Percentiles rank a stretch among this genome's conserved stretches.
These are phyloP conservation scores for Artomyces pyxidatus DNA, from an alignment of 768 basidiomycete genomes.

Conservation along the genomic window DNA sequence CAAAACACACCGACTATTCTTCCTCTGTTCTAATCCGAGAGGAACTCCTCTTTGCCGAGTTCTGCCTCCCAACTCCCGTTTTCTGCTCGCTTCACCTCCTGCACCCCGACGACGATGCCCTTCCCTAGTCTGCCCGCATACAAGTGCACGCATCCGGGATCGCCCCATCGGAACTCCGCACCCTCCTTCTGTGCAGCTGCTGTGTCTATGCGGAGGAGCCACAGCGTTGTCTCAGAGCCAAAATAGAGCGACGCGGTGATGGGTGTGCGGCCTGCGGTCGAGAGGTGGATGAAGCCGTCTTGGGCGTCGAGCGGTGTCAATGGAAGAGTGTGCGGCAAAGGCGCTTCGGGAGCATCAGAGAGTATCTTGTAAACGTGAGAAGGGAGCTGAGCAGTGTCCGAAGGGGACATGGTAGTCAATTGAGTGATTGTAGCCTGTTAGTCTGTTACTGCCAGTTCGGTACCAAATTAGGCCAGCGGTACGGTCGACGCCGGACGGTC, in stretches of 20 bases:
- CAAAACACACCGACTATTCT: too few species aligned
- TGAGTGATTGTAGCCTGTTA: too few species aligned
- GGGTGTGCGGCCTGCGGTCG: constrained; percentile 30
- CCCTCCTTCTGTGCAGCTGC: constrained; percentile 14
- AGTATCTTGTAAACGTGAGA: constrained; percentile 32
- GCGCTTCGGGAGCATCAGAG: constrained; percentile 22
- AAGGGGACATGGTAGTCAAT: too few species aligned
- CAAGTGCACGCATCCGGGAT: constrained; percentile 15
- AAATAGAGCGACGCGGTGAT: constrained; percentile 34
- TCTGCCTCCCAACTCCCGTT: constrained; percentile 1
- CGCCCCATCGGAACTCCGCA: constrained; percentile 22
- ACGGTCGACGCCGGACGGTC: too few species aligned
- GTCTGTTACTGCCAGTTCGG: too few species aligned
- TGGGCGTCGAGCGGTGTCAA: constrained; percentile 23
- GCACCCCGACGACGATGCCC: constrained; percentile 3
- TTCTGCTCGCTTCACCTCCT: not conserved
- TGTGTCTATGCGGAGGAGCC: constrained; percentile 21
- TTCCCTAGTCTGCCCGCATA: constrained; percentile 8
- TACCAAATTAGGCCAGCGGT: too few species aligned
- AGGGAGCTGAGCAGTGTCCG: constrained; percentile 9
- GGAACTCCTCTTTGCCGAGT: not conserved
- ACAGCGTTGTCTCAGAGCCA: constrained; percentile 17
- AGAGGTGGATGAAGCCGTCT: constrained; percentile 42
- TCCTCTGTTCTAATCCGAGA: not conserved
- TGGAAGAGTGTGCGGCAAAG: constrained; percentile 10